Base-by-base conservation (phyloP, 192 early-diverging fungal species). In the Podila epigama region DNA sequence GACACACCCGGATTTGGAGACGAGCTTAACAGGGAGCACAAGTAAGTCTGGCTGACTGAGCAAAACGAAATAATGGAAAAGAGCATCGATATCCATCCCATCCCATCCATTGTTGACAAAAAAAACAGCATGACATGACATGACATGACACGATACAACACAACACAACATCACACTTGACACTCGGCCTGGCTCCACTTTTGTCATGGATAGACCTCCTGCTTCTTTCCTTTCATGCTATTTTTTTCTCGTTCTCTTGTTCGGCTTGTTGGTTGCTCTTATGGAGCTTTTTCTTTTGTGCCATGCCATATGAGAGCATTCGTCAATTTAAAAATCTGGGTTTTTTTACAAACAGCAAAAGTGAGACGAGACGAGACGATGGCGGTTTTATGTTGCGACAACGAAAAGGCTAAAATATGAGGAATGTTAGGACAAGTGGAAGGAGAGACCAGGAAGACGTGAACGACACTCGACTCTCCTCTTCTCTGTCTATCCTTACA, bases 1-100 rank as follows among this genome's bases (percentile, higher is more conserved):
- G 95, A 95, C 72, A 94, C 93, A 1, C 93, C 90, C 31, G 93
- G 94, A 41, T 95, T 95, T 69, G 93, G 93, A 51, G 94, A 94
- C 91, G 92, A 92, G 40, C 60, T 95, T 50, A 92, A 95, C 79
- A 75, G 93, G 6, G 89, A 91, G 71, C 83, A 86, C 37, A 89
- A 93, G 93, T 95, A 84, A 29, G 86, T 80, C 57, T 25, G 28
- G 15, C n/a, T 48, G 44, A 48, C n/a, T 22, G n/a, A 48, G 44
- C n/a, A 48, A 8, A 22, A 48, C 25, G 20, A 20, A 18, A 22
- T 1, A 48, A n/a, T n/a, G n/a, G n/a, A n/a, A n/a, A n/a, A n/a
- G n/a, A n/a, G n/a, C n/a, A n/a, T n/a, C n/a, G n/a, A n/a, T n/a
- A n/a, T n/a, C n/a, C n/a, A n/a, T n/a, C n/a, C n/a, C n/a, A n/a